phyloP scores from a whole-genome alignment of 2,329 filamentous ascomycete species.

The Neonectria faginata region DNA sequence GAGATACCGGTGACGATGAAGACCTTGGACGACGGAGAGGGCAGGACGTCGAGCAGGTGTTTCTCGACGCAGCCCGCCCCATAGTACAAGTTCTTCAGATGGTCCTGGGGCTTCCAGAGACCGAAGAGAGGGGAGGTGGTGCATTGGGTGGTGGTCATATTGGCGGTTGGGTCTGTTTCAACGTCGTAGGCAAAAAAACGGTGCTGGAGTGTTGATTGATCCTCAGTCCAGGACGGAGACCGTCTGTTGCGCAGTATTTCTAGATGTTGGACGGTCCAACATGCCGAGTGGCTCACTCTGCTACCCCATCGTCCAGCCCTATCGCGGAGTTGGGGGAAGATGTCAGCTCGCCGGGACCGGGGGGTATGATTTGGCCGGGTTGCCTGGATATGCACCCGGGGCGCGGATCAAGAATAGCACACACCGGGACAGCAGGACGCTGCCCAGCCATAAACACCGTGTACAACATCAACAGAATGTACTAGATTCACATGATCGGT shows the following conservation, averaged over 20 bases:
- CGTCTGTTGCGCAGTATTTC: constrained; percentile 32
- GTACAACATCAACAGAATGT: constrained; percentile 33
- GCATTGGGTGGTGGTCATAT: constrained; percentile 32
- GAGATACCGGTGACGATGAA: constrained; percentile 37
- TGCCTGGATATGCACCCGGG: constrained; percentile 6
- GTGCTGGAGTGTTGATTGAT: background rate
- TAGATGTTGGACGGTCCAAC: constrained; percentile 19
- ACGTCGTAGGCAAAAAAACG: background rate
- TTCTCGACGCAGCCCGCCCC: constrained; percentile 36
- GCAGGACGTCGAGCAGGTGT: constrained; percentile 29
- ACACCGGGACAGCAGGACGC: constrained; percentile 18
- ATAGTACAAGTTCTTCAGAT: constrained; percentile 37
- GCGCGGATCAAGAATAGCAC: constrained; percentile 26
- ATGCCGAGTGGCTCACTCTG: constrained; percentile 7
- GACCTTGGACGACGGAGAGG: constrained; percentile 31
- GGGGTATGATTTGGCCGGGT: constrained; percentile 25
- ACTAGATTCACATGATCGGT: constrained; percentile 35
- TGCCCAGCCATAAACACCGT: constrained; percentile 29
- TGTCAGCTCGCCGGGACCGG: constrained; percentile 4
- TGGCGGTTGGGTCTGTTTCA: constrained; percentile 1
- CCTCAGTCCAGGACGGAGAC: background rate
- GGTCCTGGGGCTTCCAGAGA: constrained; percentile 36
- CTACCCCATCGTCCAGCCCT: constrained; percentile 8
- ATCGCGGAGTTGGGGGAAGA: constrained; percentile 13
- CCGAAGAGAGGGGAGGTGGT: constrained; percentile 31